phyloP scores from a whole-genome alignment of 2,329 filamentous ascomycete species.

The Gaeumannomyces tritici region DNA sequence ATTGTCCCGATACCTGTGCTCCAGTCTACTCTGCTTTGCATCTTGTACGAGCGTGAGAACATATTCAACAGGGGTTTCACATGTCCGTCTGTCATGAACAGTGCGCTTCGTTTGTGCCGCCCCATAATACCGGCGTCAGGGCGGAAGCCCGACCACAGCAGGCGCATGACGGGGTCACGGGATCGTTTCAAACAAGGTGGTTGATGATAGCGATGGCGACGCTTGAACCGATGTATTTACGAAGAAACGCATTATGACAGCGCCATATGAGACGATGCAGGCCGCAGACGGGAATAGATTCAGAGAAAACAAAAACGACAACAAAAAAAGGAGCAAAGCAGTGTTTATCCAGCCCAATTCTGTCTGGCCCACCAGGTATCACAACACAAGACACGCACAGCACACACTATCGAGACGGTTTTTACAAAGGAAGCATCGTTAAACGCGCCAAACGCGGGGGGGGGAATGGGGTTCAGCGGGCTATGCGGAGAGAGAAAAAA shows the following conservation, averaged over 20 bases:
- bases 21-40: no score
- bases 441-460: background rate
- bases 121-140: no score
- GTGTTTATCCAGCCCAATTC: background rate
- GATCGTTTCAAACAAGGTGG: no score
- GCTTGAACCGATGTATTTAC: background rate
- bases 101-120: no score
- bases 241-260: background rate
- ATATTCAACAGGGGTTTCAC: no score
- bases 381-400: background rate
- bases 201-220: no score
- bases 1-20: no score
- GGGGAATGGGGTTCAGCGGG: background rate
- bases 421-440: background rate
- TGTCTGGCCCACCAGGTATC: background rate
- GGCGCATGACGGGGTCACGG: no score
- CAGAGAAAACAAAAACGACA: background rate
- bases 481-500: background rate
- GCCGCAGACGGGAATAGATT: no score
- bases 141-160: no score
- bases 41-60: no score
- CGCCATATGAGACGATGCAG: background rate
- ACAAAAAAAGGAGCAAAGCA: background rate
- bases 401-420: background rate
- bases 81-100: no score